Conservation (phyloP, 441 rosid genomes). For the Pelargonium myrrhifolium region DNA sequence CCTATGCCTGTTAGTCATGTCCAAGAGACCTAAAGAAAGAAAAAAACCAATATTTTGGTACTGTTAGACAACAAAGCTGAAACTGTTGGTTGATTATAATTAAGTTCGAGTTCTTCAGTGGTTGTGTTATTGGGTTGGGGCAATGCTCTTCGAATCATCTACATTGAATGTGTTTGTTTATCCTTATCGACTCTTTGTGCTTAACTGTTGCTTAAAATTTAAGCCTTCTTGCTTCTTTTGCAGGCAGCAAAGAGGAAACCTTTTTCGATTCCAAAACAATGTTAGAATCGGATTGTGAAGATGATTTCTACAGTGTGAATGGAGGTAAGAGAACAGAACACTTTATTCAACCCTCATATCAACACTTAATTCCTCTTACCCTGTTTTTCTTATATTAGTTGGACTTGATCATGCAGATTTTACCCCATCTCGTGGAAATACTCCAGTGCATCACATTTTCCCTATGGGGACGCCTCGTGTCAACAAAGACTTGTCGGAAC, state of each 20-base stretch:
- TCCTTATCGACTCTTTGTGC: neutral
- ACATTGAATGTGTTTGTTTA: neutral
- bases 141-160: neutral
- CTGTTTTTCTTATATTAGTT: neutral
- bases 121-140: neutral
- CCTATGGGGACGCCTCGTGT: constrained; percentile 38
- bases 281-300: constrained; percentile 77
- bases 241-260: constrained; percentile 85
- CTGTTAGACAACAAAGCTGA: too few relatives aligned
- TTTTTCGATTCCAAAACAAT: constrained; percentile 77
- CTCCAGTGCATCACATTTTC: constrained; percentile 47
- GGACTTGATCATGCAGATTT: constrained; percentile 47
- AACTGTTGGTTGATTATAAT: too few relatives aligned
- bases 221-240: constrained; percentile 12
- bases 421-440: constrained; percentile 66
- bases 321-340: constrained; percentile 55
- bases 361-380: too few relatives aligned
- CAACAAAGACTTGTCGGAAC: constrained; percentile 26
- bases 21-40: too few relatives aligned
- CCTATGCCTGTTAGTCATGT: too few relatives aligned
- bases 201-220: constrained; percentile 2
- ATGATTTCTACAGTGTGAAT: constrained; percentile 78
- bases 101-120: neutral
- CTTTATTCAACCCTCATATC: neutral
- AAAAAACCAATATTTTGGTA: too few relatives aligned